Evolutionary conservation across 1,139 yeast species (phyloP).

Genomic region (Taphrina deformans): DNA sequence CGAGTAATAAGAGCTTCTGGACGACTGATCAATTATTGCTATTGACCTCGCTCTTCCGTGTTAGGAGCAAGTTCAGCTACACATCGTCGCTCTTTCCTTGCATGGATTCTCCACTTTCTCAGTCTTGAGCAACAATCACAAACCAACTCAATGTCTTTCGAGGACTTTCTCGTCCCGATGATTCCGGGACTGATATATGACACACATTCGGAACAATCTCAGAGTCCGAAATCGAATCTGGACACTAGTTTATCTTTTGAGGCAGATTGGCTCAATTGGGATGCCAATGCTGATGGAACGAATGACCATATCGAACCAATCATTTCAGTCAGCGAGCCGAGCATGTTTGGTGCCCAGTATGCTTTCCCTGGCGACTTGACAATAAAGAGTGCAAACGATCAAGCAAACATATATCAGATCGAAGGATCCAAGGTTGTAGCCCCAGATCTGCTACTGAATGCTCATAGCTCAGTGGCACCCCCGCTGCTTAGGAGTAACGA

Average conservation of each 20-base stretch:
- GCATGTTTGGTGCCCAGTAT: neutral
- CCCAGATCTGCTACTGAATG: neutral
- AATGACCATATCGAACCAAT: neutral
- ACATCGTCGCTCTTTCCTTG: too few species aligned
- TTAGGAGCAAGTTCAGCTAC: too few species aligned
- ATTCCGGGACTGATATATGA: slow-evolving; percentile 10
- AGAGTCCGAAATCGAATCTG: slow-evolving; percentile 9
- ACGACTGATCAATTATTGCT: too few species aligned
- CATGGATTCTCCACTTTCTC: too few species aligned
- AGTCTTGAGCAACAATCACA: too few species aligned
- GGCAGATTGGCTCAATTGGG: slow-evolving; percentile 14
- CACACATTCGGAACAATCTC: slow-evolving; percentile 15
- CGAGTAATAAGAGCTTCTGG: too few species aligned
- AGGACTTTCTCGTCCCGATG: neutral
- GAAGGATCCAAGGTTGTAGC: neutral
- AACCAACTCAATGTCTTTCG: neutral
- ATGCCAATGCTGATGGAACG: neutral
- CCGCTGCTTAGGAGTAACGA: neutral
- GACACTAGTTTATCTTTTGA: neutral
- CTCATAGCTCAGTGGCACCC: neutral
- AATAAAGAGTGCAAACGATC: neutral
- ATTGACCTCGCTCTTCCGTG: too few species aligned
- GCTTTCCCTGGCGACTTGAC: neutral
- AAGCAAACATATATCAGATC: neutral
- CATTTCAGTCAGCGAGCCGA: neutral